phyloP scores from a whole-genome alignment of 179 eudicot genomes.

The Silene noctiflora region DNA sequence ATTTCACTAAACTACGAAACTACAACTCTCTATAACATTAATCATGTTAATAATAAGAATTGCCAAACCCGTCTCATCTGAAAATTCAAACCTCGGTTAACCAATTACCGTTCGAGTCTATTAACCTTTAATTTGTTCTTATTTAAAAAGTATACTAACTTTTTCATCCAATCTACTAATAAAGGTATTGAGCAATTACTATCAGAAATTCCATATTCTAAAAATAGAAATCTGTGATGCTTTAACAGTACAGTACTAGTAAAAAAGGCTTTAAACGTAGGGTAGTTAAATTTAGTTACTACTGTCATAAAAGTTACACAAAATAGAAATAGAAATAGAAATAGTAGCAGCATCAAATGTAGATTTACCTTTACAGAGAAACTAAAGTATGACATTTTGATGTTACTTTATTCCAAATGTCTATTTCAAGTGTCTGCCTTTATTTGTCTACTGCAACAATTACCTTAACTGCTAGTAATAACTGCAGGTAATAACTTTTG shows the following conservation, averaged over 20 bases:
- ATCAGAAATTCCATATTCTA: background rate
- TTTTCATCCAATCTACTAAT: too few species aligned
- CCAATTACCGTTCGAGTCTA: too few species aligned
- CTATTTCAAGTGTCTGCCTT: constrained; percentile 8
- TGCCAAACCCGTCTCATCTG: too few species aligned
- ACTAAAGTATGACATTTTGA: background rate
- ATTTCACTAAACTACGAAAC: too few species aligned
- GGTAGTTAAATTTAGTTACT: constrained; percentile 10
- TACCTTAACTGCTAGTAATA: background rate
- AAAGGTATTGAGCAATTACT: background rate
- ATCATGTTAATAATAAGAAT: too few species aligned
- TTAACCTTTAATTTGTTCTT: too few species aligned
- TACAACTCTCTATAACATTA: too few species aligned
- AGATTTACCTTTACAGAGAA: constrained; percentile 1
- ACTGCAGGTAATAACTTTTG: too few species aligned
- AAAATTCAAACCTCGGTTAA: too few species aligned
- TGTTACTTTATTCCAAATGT: background rate
- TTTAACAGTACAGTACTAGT: background rate
- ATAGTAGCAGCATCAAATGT: background rate
- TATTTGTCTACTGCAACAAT: background rate
- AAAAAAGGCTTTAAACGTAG: constrained; percentile 10
- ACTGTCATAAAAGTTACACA: background rate
- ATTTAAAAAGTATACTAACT: too few species aligned
- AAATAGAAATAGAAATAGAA: background rate
- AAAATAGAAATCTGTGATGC: background rate